These are phyloP conservation scores for Colletotrichum camelliae DNA, from an alignment of 2,329 filamentous ascomycete species.

Conservation along the genomic window DNA sequence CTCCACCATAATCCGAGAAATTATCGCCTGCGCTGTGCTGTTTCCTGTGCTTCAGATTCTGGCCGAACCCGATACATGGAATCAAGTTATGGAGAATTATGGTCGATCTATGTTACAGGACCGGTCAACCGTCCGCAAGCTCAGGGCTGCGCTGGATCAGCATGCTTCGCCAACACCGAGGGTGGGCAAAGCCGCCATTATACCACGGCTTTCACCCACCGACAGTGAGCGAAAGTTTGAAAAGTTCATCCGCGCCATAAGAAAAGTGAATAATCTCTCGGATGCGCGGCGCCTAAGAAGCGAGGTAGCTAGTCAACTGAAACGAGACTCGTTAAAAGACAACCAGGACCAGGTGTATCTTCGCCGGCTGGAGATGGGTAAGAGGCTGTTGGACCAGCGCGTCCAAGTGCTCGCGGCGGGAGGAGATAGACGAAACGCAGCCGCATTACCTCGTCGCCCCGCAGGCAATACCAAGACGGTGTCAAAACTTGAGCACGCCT, in stretches of 20 bases:
- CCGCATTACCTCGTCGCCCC: conserved; percentile 18
- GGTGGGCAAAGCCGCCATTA: conserved; percentile 66
- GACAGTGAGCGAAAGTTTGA: conserved; percentile 95
- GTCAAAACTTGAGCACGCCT: conserved; percentile 74
- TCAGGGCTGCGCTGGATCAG: conserved; percentile 90
- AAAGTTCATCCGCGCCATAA: conserved; percentile 87
- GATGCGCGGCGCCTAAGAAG: conserved; percentile 92
- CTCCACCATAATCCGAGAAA: conserved; percentile 81
- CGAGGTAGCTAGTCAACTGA: conserved; percentile 90
- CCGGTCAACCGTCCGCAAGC: conserved; percentile 89
- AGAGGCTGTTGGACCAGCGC: conserved; percentile 86
- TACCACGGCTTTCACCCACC: conserved; percentile 79
- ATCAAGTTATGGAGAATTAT: conserved; percentile 91
- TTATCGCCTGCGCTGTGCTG: conserved; percentile 91
- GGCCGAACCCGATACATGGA: conserved; percentile 95
- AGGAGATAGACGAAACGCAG: conserved; percentile 52
- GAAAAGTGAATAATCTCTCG: conserved; percentile 88
- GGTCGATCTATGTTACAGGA: conserved; percentile 90
- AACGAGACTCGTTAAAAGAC: conserved; percentile 79
- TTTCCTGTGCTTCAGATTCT: conserved; percentile 81
- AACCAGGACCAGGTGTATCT: conserved; percentile 86
- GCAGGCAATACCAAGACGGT: conserved; percentile 24
- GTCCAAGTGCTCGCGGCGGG: conserved; percentile 80
- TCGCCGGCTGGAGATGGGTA: conserved; percentile 88
- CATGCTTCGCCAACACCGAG: conserved; percentile 85